phyloP scores from a whole-genome alignment of 1,284 basidiomycete species.

The Fomitopsis pinicola region DNA sequence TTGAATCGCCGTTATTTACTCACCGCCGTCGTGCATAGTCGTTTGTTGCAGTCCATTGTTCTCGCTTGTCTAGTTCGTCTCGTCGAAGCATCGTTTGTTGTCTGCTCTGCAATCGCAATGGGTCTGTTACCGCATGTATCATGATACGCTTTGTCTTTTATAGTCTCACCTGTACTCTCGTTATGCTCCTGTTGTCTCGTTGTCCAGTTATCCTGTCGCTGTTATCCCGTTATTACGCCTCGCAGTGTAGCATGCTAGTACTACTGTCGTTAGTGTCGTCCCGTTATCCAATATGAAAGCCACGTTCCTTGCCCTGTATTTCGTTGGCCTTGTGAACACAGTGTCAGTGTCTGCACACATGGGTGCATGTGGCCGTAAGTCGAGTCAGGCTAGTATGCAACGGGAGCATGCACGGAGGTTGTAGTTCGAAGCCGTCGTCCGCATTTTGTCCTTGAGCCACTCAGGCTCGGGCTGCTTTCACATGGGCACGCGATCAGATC shows the following conservation, averaged over 20 bases:
- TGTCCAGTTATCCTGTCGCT: background rate
- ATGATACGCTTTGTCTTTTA: background rate
- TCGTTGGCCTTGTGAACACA: too few species aligned
- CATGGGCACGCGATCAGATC: background rate
- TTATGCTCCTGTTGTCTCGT: background rate
- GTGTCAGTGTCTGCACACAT: too few species aligned
- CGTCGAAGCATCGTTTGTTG: background rate
- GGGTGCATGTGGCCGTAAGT: background rate
- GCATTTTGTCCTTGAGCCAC: too few species aligned
- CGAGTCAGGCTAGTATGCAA: background rate
- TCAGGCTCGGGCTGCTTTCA: too few species aligned
- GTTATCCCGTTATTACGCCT: background rate
- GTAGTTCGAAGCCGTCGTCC: too few species aligned
- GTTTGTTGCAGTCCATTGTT: background rate
- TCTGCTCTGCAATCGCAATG: background rate
- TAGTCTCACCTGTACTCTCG: background rate
- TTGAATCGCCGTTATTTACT: background rate
- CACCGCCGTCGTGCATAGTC: slow-evolving; percentile 1
- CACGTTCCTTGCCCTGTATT: background rate
- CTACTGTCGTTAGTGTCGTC: background rate
- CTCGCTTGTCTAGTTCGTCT: background rate
- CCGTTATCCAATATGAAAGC: background rate
- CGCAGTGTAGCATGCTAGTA: background rate
- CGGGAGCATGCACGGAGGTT: too few species aligned
- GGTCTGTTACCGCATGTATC: background rate